Evolutionary conservation across 106 monocot species (phyloP).

Genomic region (Agapanthus africanus): DNA sequence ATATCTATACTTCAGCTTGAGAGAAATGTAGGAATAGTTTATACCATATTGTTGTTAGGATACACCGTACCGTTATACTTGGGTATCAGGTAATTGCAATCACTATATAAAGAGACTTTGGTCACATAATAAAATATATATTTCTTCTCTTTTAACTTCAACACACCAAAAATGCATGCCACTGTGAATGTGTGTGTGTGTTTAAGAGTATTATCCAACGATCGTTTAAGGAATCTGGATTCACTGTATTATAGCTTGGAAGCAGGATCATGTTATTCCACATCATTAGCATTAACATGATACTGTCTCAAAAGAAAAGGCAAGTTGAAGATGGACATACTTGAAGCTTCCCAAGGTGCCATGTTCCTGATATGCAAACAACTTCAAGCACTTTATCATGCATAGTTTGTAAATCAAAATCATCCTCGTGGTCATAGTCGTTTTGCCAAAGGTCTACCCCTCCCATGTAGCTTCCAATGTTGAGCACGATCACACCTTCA

Average conservation of each 20-base stretch:
- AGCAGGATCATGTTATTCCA: too few species aligned
- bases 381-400: slow-evolving; percentile 81
- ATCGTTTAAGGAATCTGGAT: too few species aligned
- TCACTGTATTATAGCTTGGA: too few species aligned
- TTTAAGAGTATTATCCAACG: too few species aligned
- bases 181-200: not conserved
- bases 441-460: slow-evolving; percentile 92
- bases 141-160: too few species aligned
- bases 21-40: too few species aligned
- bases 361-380: slow-evolving; percentile 76
- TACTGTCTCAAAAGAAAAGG: not conserved
- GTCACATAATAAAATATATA: too few species aligned
- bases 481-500: slow-evolving; percentile 78
- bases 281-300: not conserved
- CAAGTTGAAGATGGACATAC: slow-evolving; percentile 15
- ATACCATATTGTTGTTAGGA: too few species aligned
- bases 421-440: slow-evolving; percentile 61
- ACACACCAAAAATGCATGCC: not conserved
- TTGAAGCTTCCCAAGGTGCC: slow-evolving; percentile 95
- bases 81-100: too few species aligned
- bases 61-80: too few species aligned
- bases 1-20: too few species aligned
- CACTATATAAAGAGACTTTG: too few species aligned
- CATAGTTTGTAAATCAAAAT: slow-evolving; percentile 64
- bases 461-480: slow-evolving; percentile 91